These are phyloP conservation scores for Paraurostyla sp. DNA, from an alignment of 73 alveolate species.

Conservation along the genomic window DNA sequence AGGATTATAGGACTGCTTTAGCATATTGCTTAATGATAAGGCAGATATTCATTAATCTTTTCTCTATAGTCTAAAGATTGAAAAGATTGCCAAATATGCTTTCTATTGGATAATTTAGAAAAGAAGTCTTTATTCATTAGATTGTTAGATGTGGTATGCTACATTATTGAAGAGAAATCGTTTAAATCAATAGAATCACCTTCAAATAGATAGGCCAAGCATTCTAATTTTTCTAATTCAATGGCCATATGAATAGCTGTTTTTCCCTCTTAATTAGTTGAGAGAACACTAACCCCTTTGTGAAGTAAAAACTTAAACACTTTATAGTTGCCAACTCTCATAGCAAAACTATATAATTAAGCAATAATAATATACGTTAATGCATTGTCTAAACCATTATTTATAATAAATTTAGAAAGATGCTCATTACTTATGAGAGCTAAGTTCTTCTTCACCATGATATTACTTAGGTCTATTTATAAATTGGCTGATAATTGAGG, in stretches of 20 bases:
- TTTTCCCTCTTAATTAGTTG: conserved; percentile 18
- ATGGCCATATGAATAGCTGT: conserved; percentile 47
- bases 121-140: background rate
- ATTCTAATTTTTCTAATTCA: conserved; percentile 17
- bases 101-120: background rate
- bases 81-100: conserved; percentile 4
- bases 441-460: conserved; percentile 41
- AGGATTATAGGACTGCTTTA: background rate
- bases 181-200: conserved; percentile 11
- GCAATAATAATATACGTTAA: background rate
- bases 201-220: conserved; percentile 40
- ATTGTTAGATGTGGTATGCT: background rate
- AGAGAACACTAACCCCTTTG: conserved; percentile 39
- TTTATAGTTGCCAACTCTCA: background rate
- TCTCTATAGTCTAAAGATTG: conserved; percentile 6
- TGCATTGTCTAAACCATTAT: conserved; percentile 52
- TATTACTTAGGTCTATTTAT: conserved; percentile 17
- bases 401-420: conserved; percentile 15
- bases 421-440: conserved; percentile 52
- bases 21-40: conserved; percentile 21
- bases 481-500: background rate
- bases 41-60: conserved; percentile 16
- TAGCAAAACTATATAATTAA: conserved; percentile 5
- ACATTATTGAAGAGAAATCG: background rate
- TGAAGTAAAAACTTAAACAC: conserved; percentile 15